A percentile compares a stretch with the other conserved stretches of the same genome.
phyloP scores from a whole-genome alignment of 768 basidiomycete genomes.

The Auricularia cornea region DNA sequence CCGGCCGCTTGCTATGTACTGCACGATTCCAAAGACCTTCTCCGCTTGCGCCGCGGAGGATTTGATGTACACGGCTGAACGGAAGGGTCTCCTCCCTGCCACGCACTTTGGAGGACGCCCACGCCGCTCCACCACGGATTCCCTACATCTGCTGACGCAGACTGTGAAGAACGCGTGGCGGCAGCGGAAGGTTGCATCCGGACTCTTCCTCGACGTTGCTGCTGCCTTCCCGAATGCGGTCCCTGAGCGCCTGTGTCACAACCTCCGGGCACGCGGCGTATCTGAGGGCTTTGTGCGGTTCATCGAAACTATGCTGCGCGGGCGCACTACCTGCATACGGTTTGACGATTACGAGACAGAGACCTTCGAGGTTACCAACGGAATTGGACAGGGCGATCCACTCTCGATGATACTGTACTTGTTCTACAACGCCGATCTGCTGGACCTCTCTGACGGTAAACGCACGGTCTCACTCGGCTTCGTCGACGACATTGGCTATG shows the following conservation, averaged over 20 bases:
- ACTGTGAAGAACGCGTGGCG: conserved; percentile 7
- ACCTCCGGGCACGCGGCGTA: conserved; percentile 7
- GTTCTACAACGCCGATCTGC: conserved; percentile 24
- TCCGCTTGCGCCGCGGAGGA: conserved; percentile 6
- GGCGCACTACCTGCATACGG: conserved; percentile 11
- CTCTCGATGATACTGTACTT: conserved; percentile 23
- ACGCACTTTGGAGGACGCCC: conserved; percentile 4
- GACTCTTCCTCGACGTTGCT: conserved; percentile 3
- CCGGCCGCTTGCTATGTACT: conserved; percentile 22
- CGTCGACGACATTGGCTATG: conserved; percentile 13
- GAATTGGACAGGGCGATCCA: conserved; percentile 28
- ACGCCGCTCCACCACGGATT: conserved; percentile 1
- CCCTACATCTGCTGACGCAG: background rate
- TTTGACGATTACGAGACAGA: conserved; percentile 20
- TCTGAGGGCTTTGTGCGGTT: conserved; percentile 12
- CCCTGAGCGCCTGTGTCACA: conserved; percentile 5
- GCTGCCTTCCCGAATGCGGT: conserved; percentile 7
- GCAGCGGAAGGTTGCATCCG: background rate
- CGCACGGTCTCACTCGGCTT: background rate
- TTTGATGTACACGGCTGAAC: conserved; percentile 3
- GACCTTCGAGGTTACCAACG: conserved; percentile 14
- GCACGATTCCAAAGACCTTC: conserved; percentile 22
- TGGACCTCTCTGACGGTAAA: conserved; percentile 4
- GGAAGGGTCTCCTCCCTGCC: background rate
- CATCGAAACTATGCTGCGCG: conserved; percentile 11